Evolutionary conservation across 2,329 filamentous ascomycete genomes (phyloP).

Genomic region (Beauveria medogensis): DNA sequence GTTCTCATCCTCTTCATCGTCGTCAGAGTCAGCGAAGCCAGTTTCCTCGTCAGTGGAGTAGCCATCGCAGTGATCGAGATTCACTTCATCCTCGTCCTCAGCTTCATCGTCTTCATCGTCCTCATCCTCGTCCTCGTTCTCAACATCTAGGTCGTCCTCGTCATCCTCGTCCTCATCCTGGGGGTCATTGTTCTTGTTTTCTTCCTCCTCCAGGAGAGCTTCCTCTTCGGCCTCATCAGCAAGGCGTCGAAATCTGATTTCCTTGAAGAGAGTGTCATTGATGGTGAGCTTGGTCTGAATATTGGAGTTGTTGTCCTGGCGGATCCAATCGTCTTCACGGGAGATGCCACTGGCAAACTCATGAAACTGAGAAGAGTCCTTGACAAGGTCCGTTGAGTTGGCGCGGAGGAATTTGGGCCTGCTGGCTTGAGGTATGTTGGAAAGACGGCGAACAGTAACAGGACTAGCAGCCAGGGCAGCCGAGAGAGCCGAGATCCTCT

Average conservation of each 20-base stretch:
- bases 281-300: slow-evolving; percentile 70
- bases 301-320: slow-evolving; percentile 51
- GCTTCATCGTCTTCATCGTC: slow-evolving; percentile 44
- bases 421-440: slow-evolving; percentile 18
- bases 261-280: slow-evolving; percentile 80
- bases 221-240: slow-evolving; percentile 90
- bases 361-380: slow-evolving; percentile 63
- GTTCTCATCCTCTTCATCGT: slow-evolving; percentile 58
- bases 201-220: slow-evolving; percentile 65
- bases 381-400: slow-evolving; percentile 40
- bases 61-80: slow-evolving; percentile 49
- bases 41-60: slow-evolving; percentile 68
- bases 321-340: slow-evolving; percentile 86
- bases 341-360: slow-evolving; percentile 81
- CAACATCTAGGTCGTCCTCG: slow-evolving; percentile 37
- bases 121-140: slow-evolving; percentile 40
- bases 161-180: slow-evolving; percentile 38
- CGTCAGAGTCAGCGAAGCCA: slow-evolving; percentile 61
- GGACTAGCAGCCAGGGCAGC: slow-evolving; percentile 19
- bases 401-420: slow-evolving; percentile 43
- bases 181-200: slow-evolving; percentile 34
- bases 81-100: slow-evolving; percentile 43
- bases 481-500: slow-evolving; percentile 19
- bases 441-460: slow-evolving; percentile 12
- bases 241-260: slow-evolving; percentile 77